phyloP scores from a whole-genome alignment of 768 basidiomycete species.

The Tylopilus balloui region DNA sequence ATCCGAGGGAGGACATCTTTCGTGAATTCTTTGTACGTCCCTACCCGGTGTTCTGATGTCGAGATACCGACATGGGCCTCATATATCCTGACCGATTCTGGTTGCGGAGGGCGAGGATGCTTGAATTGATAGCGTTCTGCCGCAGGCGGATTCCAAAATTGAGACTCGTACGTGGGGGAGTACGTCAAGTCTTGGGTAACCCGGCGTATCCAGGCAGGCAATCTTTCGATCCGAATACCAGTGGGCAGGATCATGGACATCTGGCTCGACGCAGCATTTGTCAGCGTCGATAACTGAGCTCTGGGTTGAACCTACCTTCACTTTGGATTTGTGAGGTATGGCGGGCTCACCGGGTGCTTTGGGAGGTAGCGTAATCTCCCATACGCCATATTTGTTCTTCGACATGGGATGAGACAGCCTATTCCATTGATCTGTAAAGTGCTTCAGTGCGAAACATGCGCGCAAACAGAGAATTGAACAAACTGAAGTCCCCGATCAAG shows the following conservation, averaged over 20 bases:
- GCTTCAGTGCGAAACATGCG: slow-evolving; percentile 2
- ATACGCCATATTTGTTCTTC: slow-evolving; percentile 81
- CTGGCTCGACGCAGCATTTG: slow-evolving; percentile 37
- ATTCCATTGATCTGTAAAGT: slow-evolving; percentile 74
- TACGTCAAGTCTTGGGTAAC: slow-evolving; percentile 91
- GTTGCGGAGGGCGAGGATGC: slow-evolving; percentile 63
- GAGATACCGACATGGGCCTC: slow-evolving; percentile 99
- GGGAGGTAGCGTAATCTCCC: slow-evolving; percentile 78
- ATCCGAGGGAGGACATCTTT: slow-evolving; percentile 80
- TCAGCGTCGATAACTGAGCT: background rate
- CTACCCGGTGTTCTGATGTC: slow-evolving; percentile 79
- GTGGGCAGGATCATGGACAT: slow-evolving; percentile 85
- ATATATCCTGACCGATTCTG: slow-evolving; percentile 74
- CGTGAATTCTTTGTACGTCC: slow-evolving; percentile 96
- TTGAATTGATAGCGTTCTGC: slow-evolving; percentile 77
- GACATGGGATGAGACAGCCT: slow-evolving; percentile 82
- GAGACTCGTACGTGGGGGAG: slow-evolving; percentile 91
- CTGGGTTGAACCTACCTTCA: slow-evolving; percentile 61
- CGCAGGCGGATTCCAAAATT: slow-evolving; percentile 96
- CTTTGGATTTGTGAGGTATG: slow-evolving; percentile 91
- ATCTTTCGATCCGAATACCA: slow-evolving; percentile 80
- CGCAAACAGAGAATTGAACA: slow-evolving; percentile 32
- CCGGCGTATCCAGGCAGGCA: slow-evolving; percentile 92
- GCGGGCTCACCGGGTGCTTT: slow-evolving; percentile 63
- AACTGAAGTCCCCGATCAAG: slow-evolving; percentile 96